These are phyloP conservation scores for Penicillium malachiteum DNA, from an alignment of 495 filamentous ascomycete species.

Conservation along the genomic window DNA sequence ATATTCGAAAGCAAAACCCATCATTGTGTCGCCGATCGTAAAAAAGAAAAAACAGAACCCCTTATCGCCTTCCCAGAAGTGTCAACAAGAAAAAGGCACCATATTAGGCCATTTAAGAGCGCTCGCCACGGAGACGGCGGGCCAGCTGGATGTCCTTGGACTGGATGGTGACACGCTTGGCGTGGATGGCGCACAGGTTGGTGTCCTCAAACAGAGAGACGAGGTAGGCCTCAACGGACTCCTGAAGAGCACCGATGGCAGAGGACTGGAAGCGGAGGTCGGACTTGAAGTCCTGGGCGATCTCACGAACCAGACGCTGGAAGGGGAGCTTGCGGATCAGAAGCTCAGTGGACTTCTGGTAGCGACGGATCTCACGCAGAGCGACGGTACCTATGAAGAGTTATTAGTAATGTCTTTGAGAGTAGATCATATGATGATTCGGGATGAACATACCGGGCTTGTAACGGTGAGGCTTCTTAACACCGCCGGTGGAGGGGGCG, in stretches of 20 bases:
- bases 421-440: neutral
- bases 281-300: conserved; percentile 99
- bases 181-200: conserved; percentile 99
- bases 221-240: conserved; percentile 99
- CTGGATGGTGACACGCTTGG: conserved; percentile 98
- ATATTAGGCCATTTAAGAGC: conserved; percentile 55
- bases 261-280: conserved; percentile 99
- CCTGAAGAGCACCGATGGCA: conserved; percentile 99
- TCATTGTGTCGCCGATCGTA: conserved; percentile 51
- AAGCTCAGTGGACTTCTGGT: conserved; percentile 99
- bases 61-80: conserved; percentile 50
- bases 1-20: conserved; percentile 48
- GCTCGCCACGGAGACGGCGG: conserved; percentile 94
- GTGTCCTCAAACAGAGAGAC: conserved; percentile 99
- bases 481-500: conserved; percentile 75
- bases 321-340: conserved; percentile 99
- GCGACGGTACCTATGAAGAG: conserved; percentile 83
- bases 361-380: conserved; percentile 99
- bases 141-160: conserved; percentile 97
- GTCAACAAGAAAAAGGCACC: conserved; percentile 36
- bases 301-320: conserved; percentile 99
- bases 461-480: conserved; percentile 99
- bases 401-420: conserved; percentile 29
- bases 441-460: conserved; percentile 77
- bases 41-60: conserved; percentile 43